phyloP scores from a whole-genome alignment of 73 alveolate species.

The Effrenium voratum region DNA sequence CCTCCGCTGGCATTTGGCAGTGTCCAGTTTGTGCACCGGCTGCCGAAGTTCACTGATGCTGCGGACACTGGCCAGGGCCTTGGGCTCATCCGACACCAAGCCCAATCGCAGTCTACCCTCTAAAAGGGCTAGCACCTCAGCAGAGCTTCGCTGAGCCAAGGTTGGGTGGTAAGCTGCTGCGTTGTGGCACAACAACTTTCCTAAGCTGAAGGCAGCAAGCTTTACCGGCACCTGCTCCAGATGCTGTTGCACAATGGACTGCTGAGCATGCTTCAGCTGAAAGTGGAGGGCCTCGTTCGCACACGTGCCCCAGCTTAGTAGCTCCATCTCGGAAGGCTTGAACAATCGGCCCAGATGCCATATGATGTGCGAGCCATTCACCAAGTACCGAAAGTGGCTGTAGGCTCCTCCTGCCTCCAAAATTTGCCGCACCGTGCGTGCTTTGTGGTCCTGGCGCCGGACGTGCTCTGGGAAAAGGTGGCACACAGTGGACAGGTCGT shows the following conservation, averaged over 20 bases:
- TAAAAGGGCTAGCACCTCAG: not conserved
- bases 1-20: not conserved
- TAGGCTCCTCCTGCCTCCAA: slow-evolving; percentile 3
- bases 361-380: slow-evolving; percentile 26
- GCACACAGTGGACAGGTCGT: not conserved
- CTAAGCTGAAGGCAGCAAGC: slow-evolving; percentile 12
- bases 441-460: not conserved
- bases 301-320: slow-evolving; percentile 44
- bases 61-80: not conserved
- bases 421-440: slow-evolving; percentile 9
- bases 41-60: not conserved
- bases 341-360: not conserved
- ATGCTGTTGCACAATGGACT: not conserved
- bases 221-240: not conserved
- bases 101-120: not conserved
- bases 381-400: slow-evolving; percentile 4
- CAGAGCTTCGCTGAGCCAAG: not conserved
- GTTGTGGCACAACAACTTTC: not conserved
- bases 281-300: slow-evolving; percentile 3
- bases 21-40: slow-evolving; percentile 17
- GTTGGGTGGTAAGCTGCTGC: slow-evolving; percentile 44
- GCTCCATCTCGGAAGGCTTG: not conserved
- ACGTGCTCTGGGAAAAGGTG: not conserved
- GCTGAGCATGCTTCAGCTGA: slow-evolving; percentile 14
- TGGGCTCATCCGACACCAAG: not conserved